Percentiles rank a stretch among this genome's conserved stretches.
phyloP scores from a whole-genome alignment of 2,329 filamentous ascomycete species.

The Cryphonectria japonica region DNA sequence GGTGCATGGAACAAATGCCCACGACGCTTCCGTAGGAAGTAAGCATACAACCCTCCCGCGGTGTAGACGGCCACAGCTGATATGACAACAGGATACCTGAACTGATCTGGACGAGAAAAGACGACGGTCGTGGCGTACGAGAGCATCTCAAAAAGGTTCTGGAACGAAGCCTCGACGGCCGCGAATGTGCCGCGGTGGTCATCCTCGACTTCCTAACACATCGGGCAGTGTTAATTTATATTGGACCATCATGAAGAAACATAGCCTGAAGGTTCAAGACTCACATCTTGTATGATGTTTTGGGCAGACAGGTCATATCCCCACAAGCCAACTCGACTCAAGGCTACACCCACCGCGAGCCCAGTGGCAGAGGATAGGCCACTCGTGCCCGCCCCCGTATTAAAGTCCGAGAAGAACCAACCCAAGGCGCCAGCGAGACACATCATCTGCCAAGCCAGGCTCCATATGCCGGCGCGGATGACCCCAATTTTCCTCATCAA shows the following conservation, averaged over 20 bases:
- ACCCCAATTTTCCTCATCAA: slow-evolving; percentile 59
- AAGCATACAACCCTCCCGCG: slow-evolving; percentile 56
- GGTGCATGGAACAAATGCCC: slow-evolving; percentile 62
- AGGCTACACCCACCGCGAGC: slow-evolving; percentile 53
- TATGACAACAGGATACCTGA: slow-evolving; percentile 64
- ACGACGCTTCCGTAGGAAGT: slow-evolving; percentile 59
- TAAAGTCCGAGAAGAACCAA: slow-evolving; percentile 44
- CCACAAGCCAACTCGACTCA: slow-evolving; percentile 65
- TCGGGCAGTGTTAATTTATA: neutral
- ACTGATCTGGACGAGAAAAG: slow-evolving; percentile 65
- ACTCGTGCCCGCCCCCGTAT: slow-evolving; percentile 30
- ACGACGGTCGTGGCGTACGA: slow-evolving; percentile 69
- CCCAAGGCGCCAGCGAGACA: slow-evolving; percentile 52
- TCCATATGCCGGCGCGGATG: slow-evolving; percentile 72
- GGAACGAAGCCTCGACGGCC: slow-evolving; percentile 66
- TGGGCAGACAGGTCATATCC: slow-evolving; percentile 65
- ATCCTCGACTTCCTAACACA: slow-evolving; percentile 53
- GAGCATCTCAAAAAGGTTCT: slow-evolving; percentile 71
- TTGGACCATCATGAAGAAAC: neutral
- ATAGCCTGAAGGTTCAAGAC: slow-evolving; percentile 24
- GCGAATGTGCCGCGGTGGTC: slow-evolving; percentile 70
- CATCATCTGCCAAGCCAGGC: slow-evolving; percentile 67
- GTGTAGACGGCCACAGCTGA: slow-evolving; percentile 56
- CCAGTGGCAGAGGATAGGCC: slow-evolving; percentile 47
- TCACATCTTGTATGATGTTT: slow-evolving; percentile 63